Base-by-base conservation (phyloP, 2,329 filamentous ascomycete species). In the Verticillium longisporum region DNA sequence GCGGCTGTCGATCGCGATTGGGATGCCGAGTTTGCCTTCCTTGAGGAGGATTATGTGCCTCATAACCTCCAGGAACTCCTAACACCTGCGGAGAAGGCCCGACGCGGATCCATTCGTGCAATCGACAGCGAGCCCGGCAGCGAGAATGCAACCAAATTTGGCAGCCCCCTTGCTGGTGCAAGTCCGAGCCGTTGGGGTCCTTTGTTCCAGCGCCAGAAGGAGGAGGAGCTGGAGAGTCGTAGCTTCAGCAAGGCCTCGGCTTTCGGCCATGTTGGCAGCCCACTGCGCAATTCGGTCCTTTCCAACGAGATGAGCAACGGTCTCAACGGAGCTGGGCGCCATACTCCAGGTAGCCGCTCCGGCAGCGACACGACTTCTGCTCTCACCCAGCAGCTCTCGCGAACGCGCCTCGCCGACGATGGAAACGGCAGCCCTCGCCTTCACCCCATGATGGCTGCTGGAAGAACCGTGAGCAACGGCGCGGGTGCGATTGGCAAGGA, bases 1-100 rank as follows among this genome's bases (percentile, higher is more conserved):
- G 86, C 68, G 75, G 87, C 70, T 74, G 87, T 84, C 32, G 85
- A 88, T 65, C 80, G 80, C 61, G 86, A 88, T 67, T 88, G 86
- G 86, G 84, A 87, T 57, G 73, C 80, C 61, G 81, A 84, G 61
- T 95, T 96, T 69, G 84, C 88, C 34, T 94, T 95, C 67, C 70
- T 79, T 68, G 91, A 96, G 72, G 93, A 96, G 69, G 92, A 96
- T 69, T 91, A 95, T 68, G 81, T 98, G 10, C 95, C 94, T 0
- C 89, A 84, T 63, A 83, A 86, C 61, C 75, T 88, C 38, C 85
- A 87, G 67, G 86, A 89, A 63, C 77, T 89, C 14, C 74, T 89
- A 66, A 89, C 87, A 3, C 85, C 86, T 1, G 84, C 85, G 14
- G 87, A 89, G 69, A 88, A 88, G 71, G 87, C 85, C 11, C 79